Base-by-base conservation (phyloP, 768 basidiomycete genomes). In the Tylopilus subfusipes region DNA sequence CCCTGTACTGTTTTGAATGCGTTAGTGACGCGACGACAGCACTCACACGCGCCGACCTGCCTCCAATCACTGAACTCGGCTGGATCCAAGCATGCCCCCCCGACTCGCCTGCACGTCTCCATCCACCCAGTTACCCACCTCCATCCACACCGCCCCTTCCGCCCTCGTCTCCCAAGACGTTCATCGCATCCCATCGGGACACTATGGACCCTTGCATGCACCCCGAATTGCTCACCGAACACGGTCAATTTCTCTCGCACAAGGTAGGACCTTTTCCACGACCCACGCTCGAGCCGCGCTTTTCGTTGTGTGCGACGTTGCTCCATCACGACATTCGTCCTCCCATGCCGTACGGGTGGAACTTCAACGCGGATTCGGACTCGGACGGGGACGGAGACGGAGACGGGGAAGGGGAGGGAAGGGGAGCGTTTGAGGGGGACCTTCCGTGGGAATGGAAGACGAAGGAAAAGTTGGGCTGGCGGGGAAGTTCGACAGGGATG, bases 401-500 rank as follows among this genome's bases (percentile, higher is more conserved):
- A n/a, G n/a, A n/a, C n/a, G 3, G 39, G n/a, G n/a, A n/a, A n/a
- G n/a, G n/a, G n/a, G n/a, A 29, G 27, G 27, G 27, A 29, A 4
- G 27, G 0, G 71, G 72, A 3, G 65, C 65, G 3, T 64, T 55
- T n/a, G 73, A 83, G 59, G 65, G 59, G 4, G 82, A 89, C 67
- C 79, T 84, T 11, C 76, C 75, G 0, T 92, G 85, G 81, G 79
- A 83, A 16, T 74, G 79, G 31, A 90, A 85, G 71, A 27, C 70
- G 1, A 80, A 87, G 63, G 82, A 85, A 55, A 72, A 80, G 4
- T 58, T 90, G 16, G 73, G 82, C 36, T 91, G 90, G 90, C 76
- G 90, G 38, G 90, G 90, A 4, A 80, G 80, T 38, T 87, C 82
- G 42, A 90, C 88, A 0, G 90, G 89, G 11, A 85, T 82, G 21